Evolutionary conservation across 176 grass and related monocot genomes (phyloP).

Genomic region (Aegilops bicornis): DNA sequence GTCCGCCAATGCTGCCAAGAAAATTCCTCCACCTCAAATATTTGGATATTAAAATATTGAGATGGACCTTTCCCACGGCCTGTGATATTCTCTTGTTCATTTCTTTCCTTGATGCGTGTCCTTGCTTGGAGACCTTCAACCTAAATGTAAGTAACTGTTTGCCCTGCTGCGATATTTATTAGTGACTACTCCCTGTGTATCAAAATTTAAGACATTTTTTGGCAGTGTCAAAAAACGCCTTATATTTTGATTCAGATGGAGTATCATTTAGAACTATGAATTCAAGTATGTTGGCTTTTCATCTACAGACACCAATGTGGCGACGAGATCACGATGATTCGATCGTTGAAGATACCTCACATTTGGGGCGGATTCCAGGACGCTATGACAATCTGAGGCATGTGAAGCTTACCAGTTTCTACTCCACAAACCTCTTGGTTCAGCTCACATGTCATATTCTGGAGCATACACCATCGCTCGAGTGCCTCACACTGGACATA

Average conservation of each 20-base stretch:
- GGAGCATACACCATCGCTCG: not conserved
- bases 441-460: not conserved
- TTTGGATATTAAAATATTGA: not conserved
- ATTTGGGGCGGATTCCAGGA: not conserved
- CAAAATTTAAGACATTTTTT: too few species aligned
- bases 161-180: not conserved
- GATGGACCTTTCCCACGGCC: not conserved
- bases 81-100: not conserved
- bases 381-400: not conserved
- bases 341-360: not conserved
- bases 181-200: not conserved
- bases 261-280: not conserved
- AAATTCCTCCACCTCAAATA: conserved; percentile 4
- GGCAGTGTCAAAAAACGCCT: too few species aligned
- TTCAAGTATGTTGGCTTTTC: not conserved
- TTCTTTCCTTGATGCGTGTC: not conserved
- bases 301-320: not conserved
- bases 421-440: not conserved
- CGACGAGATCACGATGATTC: not conserved
- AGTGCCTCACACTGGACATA: not conserved
- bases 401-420: not conserved
- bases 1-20: not conserved
- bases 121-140: conserved; percentile 9
- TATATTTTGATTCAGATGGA: too few species aligned
- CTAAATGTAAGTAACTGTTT: not conserved